Base-by-base conservation (phyloP, 1,284 basidiomycete species). In the Tremellales sp. region DNA sequence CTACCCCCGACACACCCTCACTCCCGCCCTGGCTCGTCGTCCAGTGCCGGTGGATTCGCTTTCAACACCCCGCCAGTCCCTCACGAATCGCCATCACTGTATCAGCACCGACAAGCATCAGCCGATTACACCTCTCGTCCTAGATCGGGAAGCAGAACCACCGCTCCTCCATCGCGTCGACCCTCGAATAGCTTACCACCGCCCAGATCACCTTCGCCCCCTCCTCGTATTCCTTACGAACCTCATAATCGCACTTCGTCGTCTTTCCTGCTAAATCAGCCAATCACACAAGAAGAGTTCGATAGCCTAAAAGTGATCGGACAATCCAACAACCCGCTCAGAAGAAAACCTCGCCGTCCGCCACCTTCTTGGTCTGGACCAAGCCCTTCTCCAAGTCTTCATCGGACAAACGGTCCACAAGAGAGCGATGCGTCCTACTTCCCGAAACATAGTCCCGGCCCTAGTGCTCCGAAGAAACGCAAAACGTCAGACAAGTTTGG, bases 301-400 rank as follows among this genome's bases (percentile, higher is more conserved):
- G 53, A 51, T 2, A 43, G 54, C 7, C 48, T 68, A 3, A 58
- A 57, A 7, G 24, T 48, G 2, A 21, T 47, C 1, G 67, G 58
- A 2, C 17, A 46, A 17, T 33, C 17, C 27, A 68, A 69, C 48
- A 72, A 72, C 42, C 67, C 68, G 4, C 51, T 72, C 2, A 49
- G 65, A 17, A 51, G 46, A 7, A 58, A 56, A 21, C 29, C 47
- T 5, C 35, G 49, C n/a, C 41, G 52, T 22, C 51, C 61, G 2
- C 45, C 60, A 12, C 68, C 68, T 1, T 62, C 59, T 3, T 71
- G 68, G 68, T 69, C 65, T 5, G 64, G 59, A 3, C 60, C 65
- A 1, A 60, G 62, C 12, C 61, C 67, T 27, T 54, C 56, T n/a
- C 46, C 52, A 5, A 48, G 52, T 15, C 13, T 36, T n/a, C 6